These are phyloP conservation scores for Rhododendron griersonianum DNA, from an alignment of 148 eudicot genomes.

Conservation along the genomic window DNA sequence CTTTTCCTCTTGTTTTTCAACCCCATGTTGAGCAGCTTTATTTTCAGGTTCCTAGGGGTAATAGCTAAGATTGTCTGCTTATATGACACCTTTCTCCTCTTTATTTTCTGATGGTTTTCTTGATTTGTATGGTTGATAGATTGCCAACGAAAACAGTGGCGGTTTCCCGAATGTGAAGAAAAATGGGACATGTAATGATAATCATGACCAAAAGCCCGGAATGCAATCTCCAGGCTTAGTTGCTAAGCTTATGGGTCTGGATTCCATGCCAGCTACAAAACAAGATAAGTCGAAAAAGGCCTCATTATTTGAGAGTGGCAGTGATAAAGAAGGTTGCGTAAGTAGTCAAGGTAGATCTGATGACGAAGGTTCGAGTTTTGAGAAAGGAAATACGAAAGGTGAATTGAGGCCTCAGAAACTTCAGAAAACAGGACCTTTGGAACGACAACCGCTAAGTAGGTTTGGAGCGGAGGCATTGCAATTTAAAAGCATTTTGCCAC, in stretches of 20 bases:
- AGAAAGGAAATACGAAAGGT: slow-evolving; percentile 38
- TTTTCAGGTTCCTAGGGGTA: slow-evolving; percentile 4
- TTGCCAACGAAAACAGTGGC: slow-evolving; percentile 69
- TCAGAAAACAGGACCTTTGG: slow-evolving; percentile 68
- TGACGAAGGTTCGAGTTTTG: slow-evolving; percentile 27
- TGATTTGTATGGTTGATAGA: slow-evolving; percentile 39
- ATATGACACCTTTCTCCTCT: background rate
- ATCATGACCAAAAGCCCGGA: slow-evolving; percentile 39
- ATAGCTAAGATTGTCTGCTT: background rate
- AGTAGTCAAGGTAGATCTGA: slow-evolving; percentile 14
- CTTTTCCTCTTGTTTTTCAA: background rate
- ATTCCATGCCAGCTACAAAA: slow-evolving; percentile 60
- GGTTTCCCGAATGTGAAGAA: slow-evolving; percentile 58
- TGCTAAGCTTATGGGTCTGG: slow-evolving; percentile 98
- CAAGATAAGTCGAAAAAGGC: slow-evolving; percentile 29
- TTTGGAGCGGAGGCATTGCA: slow-evolving; percentile 65
- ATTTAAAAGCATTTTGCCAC: slow-evolving; percentile 60
- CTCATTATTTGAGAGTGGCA: slow-evolving; percentile 12
- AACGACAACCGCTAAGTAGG: slow-evolving; percentile 57
- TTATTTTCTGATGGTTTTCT: background rate
- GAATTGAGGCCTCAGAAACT: slow-evolving; percentile 74
- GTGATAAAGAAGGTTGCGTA: slow-evolving; percentile 16
- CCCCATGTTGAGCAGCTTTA: background rate
- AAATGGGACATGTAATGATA: slow-evolving; percentile 23
- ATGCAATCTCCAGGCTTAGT: slow-evolving; percentile 69